Evolutionary conservation across 202 grass and related monocot genomes (phyloP).

Genomic region (Elaeis oleifera): DNA sequence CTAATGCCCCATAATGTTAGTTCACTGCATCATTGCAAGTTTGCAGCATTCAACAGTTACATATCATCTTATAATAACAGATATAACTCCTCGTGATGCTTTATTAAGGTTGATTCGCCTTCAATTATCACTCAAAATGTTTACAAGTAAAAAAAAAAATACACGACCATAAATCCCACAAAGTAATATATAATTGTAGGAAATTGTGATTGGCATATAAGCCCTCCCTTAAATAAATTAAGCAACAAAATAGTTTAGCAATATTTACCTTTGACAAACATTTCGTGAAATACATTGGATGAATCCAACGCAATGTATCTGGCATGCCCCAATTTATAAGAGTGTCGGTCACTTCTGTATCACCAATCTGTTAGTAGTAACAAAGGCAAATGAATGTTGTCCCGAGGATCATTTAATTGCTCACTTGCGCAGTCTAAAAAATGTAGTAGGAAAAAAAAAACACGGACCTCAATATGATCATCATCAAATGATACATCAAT

Average conservation of each 20-base stretch:
- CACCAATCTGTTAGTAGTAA: slow-evolving; percentile 46
- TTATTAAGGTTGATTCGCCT: too few relatives aligned
- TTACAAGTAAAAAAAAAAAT: too few relatives aligned
- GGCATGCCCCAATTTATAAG: slow-evolving; percentile 98
- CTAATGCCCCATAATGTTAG: too few relatives aligned
- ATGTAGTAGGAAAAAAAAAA: slow-evolving; percentile 14
- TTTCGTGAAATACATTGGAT: slow-evolving; percentile 87
- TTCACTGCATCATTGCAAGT: too few relatives aligned
- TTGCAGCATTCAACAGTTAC: too few relatives aligned
- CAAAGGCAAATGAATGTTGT: not conserved
- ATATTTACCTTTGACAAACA: slow-evolving; percentile 71
- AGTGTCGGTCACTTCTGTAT: slow-evolving; percentile 80
- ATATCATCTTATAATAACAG: too few relatives aligned
- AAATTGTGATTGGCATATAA: too few relatives aligned
- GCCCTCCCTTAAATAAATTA: too few relatives aligned
- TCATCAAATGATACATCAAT: slow-evolving; percentile 25
- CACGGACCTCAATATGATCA: slow-evolving; percentile 52
- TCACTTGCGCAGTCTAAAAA: not conserved
- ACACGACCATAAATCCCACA: too few relatives aligned
- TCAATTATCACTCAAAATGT: too few relatives aligned
- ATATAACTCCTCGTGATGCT: too few relatives aligned
- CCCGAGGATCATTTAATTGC: not conserved
- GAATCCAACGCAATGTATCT: slow-evolving; percentile 56
- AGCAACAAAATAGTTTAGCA: not conserved
- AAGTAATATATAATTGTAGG: too few relatives aligned